phyloP scores from a whole-genome alignment of 805 yeast species.

The Candida alai region DNA sequence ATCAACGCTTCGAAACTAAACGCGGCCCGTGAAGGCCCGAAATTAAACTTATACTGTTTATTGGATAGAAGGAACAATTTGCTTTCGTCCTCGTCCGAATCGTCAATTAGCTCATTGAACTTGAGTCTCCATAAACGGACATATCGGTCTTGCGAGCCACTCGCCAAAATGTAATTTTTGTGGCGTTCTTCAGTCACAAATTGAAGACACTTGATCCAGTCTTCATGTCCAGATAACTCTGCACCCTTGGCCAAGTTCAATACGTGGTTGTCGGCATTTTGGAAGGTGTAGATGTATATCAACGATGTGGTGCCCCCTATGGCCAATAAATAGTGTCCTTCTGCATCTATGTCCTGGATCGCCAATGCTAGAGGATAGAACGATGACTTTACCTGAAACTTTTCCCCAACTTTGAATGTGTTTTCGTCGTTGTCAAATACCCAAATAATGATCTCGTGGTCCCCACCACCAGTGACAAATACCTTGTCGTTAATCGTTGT shows the following conservation, averaged over 20 bases:
- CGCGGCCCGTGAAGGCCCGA: constrained; percentile 42
- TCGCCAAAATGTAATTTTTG: constrained; percentile 66
- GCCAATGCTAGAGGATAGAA: constrained; percentile 40
- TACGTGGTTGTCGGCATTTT: constrained; percentile 8
- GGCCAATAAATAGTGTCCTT: constrained; percentile 47
- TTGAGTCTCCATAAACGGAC: constrained; percentile 84
- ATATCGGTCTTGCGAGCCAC: constrained; percentile 90
- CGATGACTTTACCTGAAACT: constrained; percentile 38
- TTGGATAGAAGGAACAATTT: constrained; percentile 59
- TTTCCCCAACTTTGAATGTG: constrained; percentile 21
- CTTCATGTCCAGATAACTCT: constrained; percentile 84
- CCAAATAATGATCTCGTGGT: constrained; percentile 59
- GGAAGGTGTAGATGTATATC: constrained; percentile 53
- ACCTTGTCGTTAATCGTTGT: constrained; percentile 37
- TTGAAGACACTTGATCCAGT: constrained; percentile 82
- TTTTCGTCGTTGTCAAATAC: constrained; percentile 15
- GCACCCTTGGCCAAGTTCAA: constrained; percentile 40
- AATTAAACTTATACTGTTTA: constrained; percentile 62
- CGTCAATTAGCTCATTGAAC: constrained; percentile 51
- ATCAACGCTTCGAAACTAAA: constrained; percentile 87
- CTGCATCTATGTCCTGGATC: constrained; percentile 25
- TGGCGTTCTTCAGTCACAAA: constrained; percentile 47
- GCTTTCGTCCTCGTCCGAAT: constrained; percentile 50
- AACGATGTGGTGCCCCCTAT: constrained; percentile 67
- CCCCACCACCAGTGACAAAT: constrained; percentile 61